A percentile compares a stretch with the other conserved stretches of the same genome.
These are phyloP conservation scores for Malassezia yamatoensis DNA, from an alignment of 1,284 basidiomycete species.

Conservation along the genomic window DNA sequence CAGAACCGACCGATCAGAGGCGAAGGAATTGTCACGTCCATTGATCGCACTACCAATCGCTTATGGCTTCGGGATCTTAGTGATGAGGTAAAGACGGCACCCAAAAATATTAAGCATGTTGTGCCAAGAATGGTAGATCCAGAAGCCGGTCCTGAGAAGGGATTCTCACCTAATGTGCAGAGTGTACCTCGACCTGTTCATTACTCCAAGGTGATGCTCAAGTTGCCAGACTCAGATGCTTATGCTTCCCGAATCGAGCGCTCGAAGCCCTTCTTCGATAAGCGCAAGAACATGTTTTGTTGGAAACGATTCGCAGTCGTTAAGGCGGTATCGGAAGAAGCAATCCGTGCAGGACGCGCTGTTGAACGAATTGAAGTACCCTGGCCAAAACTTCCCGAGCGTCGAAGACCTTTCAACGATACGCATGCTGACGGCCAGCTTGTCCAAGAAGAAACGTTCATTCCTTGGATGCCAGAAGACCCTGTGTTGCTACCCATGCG, in stretches of 20 bases:
- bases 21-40: slow-evolving; percentile 37
- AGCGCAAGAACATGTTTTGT: slow-evolving; percentile 27
- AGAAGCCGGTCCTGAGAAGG: slow-evolving; percentile 26
- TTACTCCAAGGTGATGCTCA: slow-evolving; percentile 46
- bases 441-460: slow-evolving; percentile 38
- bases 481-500: slow-evolving; percentile 30
- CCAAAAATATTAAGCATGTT: slow-evolving; percentile 35
- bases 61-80: slow-evolving; percentile 37
- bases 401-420: slow-evolving; percentile 13
- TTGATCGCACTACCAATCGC: slow-evolving; percentile 40
- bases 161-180: slow-evolving; percentile 33
- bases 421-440: slow-evolving; percentile 20
- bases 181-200: slow-evolving; percentile 38
- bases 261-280: slow-evolving; percentile 29
- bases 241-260: slow-evolving; percentile 35
- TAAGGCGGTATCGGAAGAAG: slow-evolving; percentile 23
- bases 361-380: slow-evolving; percentile 38
- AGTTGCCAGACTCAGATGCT: slow-evolving; percentile 34
- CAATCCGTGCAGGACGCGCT: slow-evolving; percentile 21
- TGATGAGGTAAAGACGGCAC: slow-evolving; percentile 35
- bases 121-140: slow-evolving; percentile 36
- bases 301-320: slow-evolving; percentile 44
- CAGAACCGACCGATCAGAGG: slow-evolving; percentile 27
- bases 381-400: slow-evolving; percentile 33
- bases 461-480: slow-evolving; percentile 42